Evolutionary conservation across 1,284 basidiomycete species (phyloP).

Genomic region (Cryptococcus neoformans): DNA sequence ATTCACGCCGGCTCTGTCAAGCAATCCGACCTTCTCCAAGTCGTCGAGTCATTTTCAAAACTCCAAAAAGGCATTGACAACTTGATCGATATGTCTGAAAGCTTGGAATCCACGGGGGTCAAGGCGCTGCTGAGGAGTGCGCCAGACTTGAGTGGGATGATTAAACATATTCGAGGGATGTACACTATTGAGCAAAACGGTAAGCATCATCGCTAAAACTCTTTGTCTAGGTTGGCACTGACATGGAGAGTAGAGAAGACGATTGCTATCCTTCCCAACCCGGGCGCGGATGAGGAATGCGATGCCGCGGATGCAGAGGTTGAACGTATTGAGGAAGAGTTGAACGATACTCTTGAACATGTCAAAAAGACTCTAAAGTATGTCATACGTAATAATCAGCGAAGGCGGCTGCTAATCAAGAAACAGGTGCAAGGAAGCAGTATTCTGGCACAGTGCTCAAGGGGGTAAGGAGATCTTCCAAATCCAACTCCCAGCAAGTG

Average conservation of each 20-base stretch:
- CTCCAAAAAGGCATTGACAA: conserved; percentile 64
- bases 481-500: conserved; percentile 63
- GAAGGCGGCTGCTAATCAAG: conserved; percentile 41
- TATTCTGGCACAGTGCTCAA: conserved; percentile 77
- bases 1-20: conserved; percentile 88
- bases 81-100: conserved; percentile 64
- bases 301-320: conserved; percentile 73
- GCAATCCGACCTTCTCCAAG: conserved; percentile 79
- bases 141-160: conserved; percentile 62
- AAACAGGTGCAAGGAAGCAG: conserved; percentile 50
- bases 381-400: neutral
- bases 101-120: conserved; percentile 73
- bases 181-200: conserved; percentile 51
- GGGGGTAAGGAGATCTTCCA: conserved; percentile 91
- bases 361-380: conserved; percentile 37
- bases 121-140: conserved; percentile 70
- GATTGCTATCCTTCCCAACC: conserved; percentile 61
- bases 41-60: conserved; percentile 75
- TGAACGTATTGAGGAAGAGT: conserved; percentile 60
- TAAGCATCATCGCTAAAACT: conserved; percentile 56
- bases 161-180: conserved; percentile 71
- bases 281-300: conserved; percentile 79
- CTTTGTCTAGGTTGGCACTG: conserved; percentile 48
- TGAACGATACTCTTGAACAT: conserved; percentile 64
- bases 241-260: conserved; percentile 20